phyloP scores from a whole-genome alignment of 495 filamentous ascomycete species.

The Daldinia bambusicola region DNA sequence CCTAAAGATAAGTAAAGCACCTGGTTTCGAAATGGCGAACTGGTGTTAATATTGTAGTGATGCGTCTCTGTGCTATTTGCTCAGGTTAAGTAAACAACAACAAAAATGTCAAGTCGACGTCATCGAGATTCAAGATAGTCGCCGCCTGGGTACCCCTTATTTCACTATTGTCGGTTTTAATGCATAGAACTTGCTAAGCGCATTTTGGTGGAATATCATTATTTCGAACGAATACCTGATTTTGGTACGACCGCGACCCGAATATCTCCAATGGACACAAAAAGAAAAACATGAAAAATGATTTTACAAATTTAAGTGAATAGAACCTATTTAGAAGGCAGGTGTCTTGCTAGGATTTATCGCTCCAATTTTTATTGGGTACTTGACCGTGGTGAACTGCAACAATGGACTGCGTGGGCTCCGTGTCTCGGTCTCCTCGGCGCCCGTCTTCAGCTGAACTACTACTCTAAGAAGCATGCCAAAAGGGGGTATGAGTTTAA shows the following conservation, averaged over 20 bases:
- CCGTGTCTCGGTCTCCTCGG: constrained; percentile 6
- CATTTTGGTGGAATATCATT: not conserved
- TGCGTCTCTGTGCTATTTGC: too few species aligned
- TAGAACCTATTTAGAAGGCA: not conserved
- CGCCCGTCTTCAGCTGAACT: not conserved
- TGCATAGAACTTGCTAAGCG: not conserved
- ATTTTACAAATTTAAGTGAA: too few species aligned
- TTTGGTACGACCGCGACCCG: too few species aligned
- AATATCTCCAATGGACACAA: too few species aligned
- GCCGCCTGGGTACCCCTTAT: not conserved
- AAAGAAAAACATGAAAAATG: too few species aligned
- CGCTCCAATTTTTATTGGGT: not conserved
- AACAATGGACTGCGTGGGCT: not conserved
- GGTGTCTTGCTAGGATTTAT: not conserved
- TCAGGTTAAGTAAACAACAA: not conserved
- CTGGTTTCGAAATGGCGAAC: too few species aligned
- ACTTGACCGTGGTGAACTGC: not conserved
- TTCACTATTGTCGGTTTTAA: not conserved
- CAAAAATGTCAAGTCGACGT: constrained; percentile 8
- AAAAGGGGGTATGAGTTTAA: not conserved
- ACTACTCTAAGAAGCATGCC: not conserved
- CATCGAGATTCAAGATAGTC: constrained; percentile 2
- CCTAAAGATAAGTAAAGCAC: too few species aligned
- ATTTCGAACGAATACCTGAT: too few species aligned
- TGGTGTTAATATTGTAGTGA: not conserved